Percentiles rank a stretch among this genome's conserved stretches.
These are phyloP conservation scores for Komagataella kurtzmanii DNA, from an alignment of 805 yeast species.

Conservation along the genomic window DNA sequence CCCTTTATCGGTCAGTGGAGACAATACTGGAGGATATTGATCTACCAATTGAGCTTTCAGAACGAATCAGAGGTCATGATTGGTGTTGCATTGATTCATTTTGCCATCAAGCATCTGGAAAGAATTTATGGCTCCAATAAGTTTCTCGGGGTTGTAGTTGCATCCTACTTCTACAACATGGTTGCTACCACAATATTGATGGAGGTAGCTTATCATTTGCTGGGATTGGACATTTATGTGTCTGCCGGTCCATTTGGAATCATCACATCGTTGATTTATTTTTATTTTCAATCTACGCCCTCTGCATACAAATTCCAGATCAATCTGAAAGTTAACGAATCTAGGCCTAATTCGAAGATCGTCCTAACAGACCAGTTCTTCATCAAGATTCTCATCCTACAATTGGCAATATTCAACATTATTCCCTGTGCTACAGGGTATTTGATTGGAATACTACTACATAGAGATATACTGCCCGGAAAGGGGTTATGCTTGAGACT, in stretches of 20 bases:
- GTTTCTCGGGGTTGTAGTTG: slow-evolving; percentile 29
- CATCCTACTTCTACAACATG: slow-evolving; percentile 35
- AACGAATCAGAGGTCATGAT: slow-evolving; percentile 47
- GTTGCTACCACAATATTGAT: slow-evolving; percentile 22
- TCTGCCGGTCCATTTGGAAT: slow-evolving; percentile 30
- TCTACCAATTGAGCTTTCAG: slow-evolving; percentile 37
- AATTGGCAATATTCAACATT: slow-evolving; percentile 22
- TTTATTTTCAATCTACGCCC: slow-evolving; percentile 26
- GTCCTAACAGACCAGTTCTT: slow-evolving; percentile 19
- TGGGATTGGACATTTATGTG: slow-evolving; percentile 27
- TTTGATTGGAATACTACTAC: slow-evolving; percentile 28
- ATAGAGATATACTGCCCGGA: slow-evolving; percentile 30
- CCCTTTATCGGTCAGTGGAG: slow-evolving; percentile 41
- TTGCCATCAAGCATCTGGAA: slow-evolving; percentile 42
- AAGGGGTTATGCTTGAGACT: slow-evolving; percentile 11
- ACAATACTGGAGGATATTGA: slow-evolving; percentile 43
- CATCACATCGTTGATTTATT: slow-evolving; percentile 22
- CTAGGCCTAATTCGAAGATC: slow-evolving; percentile 12
- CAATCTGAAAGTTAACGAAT: slow-evolving; percentile 18
- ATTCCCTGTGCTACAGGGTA: slow-evolving; percentile 26
- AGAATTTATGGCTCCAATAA: slow-evolving; percentile 43
- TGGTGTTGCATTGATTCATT: slow-evolving; percentile 28
- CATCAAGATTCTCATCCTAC: slow-evolving; percentile 15
- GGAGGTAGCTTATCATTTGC: slow-evolving; percentile 11
- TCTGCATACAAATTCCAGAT: slow-evolving; percentile 24